These are phyloP conservation scores for Blepharisma japonicum DNA, from an alignment of 73 alveolate species.

Conservation along the genomic window DNA sequence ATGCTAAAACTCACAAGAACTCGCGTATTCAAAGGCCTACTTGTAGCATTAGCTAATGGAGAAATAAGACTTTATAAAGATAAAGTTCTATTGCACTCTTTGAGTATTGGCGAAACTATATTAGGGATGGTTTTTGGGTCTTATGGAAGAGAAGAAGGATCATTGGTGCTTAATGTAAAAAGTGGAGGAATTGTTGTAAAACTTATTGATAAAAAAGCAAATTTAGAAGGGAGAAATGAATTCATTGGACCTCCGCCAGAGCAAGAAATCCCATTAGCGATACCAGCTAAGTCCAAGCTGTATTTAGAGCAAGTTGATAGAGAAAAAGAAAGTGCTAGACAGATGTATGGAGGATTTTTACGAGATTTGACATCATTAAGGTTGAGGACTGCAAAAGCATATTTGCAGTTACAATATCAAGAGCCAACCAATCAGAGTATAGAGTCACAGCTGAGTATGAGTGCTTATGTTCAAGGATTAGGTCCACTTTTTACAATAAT, in stretches of 20 bases:
- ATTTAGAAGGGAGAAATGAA: constrained; percentile 39
- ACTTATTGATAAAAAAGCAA: constrained; percentile 57
- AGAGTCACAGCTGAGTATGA: background rate
- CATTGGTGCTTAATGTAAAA: constrained; percentile 68
- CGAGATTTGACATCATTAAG: constrained; percentile 77
- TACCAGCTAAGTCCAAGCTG: constrained; percentile 85
- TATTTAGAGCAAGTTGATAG: constrained; percentile 82
- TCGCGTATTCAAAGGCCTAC: constrained; percentile 40
- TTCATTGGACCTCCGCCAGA: constrained; percentile 74
- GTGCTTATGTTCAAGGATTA: constrained; percentile 31
- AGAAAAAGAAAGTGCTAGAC: constrained; percentile 77
- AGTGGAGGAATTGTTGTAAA: constrained; percentile 80
- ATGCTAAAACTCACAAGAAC: constrained; percentile 63
- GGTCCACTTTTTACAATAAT: constrained; percentile 18
- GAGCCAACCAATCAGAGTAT: background rate
- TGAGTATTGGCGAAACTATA: constrained; percentile 63
- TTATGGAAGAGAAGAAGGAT: constrained; percentile 85
- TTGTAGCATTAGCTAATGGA: constrained; percentile 74
- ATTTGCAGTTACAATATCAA: constrained; percentile 48
- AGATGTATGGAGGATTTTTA: constrained; percentile 85
- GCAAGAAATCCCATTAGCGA: constrained; percentile 68
- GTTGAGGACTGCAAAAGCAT: constrained; percentile 80
- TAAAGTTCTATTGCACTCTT: constrained; percentile 59
- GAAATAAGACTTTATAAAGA: constrained; percentile 80
- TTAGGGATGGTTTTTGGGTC: constrained; percentile 81